Evolutionary conservation across 2,329 filamentous ascomycete species (phyloP).

Genomic region (Sordariomycetes sp.): DNA sequence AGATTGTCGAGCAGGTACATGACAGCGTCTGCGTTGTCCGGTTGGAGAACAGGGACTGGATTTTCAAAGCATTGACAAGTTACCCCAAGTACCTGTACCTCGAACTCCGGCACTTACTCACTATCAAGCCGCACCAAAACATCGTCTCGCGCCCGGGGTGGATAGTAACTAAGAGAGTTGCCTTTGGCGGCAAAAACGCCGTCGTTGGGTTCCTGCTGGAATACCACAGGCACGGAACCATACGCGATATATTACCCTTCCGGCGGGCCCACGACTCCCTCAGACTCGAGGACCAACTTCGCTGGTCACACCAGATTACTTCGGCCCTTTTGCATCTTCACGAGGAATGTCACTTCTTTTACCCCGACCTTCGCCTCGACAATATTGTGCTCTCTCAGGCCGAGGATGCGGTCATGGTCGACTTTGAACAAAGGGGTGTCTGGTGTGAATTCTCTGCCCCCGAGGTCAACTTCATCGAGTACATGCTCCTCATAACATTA

Average conservation of each 20-base stretch:
- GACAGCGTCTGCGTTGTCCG: slow-evolving; percentile 45
- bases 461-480: slow-evolving; percentile 46
- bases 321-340: slow-evolving; percentile 36
- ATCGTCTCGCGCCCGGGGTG: slow-evolving; percentile 37
- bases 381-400: slow-evolving; percentile 39
- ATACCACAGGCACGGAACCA: slow-evolving; percentile 37
- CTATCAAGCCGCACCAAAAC: slow-evolving; percentile 35
- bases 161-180: slow-evolving; percentile 39
- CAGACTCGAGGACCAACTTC: slow-evolving; percentile 27
- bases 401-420: slow-evolving; percentile 38
- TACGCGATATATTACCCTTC: slow-evolving; percentile 40
- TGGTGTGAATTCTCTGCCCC: slow-evolving; percentile 50
- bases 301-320: slow-evolving; percentile 39
- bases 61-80: slow-evolving; percentile 45
- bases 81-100: slow-evolving; percentile 48
- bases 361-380: slow-evolving; percentile 46
- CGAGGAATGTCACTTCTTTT: slow-evolving; percentile 30
- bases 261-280: slow-evolving; percentile 31
- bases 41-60: slow-evolving; percentile 26
- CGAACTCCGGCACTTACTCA: slow-evolving; percentile 42
- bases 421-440: slow-evolving; percentile 49
- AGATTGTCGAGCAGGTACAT: slow-evolving; percentile 38
- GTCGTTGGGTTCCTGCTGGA: slow-evolving; percentile 44
- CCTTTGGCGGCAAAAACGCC: slow-evolving; percentile 40
- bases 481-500: slow-evolving; percentile 37